Percentiles rank a stretch among this genome's conserved stretches.
These are phyloP conservation scores for Claviceps quebecensis DNA, from an alignment of 2,329 filamentous ascomycete genomes.

Conservation along the genomic window DNA sequence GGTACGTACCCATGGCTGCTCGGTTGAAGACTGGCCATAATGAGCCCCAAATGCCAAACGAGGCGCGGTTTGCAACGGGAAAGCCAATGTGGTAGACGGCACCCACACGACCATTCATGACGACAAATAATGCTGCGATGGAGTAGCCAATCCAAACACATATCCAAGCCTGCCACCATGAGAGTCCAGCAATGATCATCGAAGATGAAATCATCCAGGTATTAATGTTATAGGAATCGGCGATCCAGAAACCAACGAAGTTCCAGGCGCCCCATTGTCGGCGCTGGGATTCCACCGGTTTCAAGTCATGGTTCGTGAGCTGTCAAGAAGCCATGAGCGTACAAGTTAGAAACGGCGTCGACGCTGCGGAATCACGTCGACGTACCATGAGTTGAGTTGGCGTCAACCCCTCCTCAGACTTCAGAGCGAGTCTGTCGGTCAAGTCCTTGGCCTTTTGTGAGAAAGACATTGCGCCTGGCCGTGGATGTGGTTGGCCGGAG, in stretches of 20 bases:
- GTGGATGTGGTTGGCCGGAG: not conserved
- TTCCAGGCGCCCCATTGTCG: conserved; percentile 80
- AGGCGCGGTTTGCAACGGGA: conserved; percentile 62
- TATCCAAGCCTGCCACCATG: conserved; percentile 88
- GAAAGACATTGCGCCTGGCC: not conserved
- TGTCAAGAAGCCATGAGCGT: conserved; percentile 14
- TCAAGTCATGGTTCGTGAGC: conserved; percentile 73
- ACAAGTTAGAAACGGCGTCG: not conserved
- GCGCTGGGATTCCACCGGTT: conserved; percentile 63
- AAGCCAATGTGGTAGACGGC: conserved; percentile 83
- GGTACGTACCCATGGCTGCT: conserved; percentile 52
- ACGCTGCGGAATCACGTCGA: not conserved
- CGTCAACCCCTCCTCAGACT: conserved; percentile 62
- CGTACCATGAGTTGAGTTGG: conserved; percentile 64
- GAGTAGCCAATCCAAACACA: conserved; percentile 79
- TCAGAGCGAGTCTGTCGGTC: conserved; percentile 53
- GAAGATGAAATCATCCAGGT: conserved; percentile 89
- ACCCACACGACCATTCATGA: conserved; percentile 67
- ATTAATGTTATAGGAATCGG: conserved; percentile 78
- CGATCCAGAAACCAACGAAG: conserved; percentile 79
- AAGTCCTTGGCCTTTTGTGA: conserved; percentile 21
- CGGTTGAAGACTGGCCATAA: conserved; percentile 84
- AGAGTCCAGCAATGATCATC: conserved; percentile 63
- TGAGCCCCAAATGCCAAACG: conserved; percentile 80
- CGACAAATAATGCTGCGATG: conserved; percentile 63